A percentile compares a stretch with the other conserved stretches of the same genome.
Conservation (phyloP, 1,139 yeast species). For the Saccharomyces hybrid region DNA sequence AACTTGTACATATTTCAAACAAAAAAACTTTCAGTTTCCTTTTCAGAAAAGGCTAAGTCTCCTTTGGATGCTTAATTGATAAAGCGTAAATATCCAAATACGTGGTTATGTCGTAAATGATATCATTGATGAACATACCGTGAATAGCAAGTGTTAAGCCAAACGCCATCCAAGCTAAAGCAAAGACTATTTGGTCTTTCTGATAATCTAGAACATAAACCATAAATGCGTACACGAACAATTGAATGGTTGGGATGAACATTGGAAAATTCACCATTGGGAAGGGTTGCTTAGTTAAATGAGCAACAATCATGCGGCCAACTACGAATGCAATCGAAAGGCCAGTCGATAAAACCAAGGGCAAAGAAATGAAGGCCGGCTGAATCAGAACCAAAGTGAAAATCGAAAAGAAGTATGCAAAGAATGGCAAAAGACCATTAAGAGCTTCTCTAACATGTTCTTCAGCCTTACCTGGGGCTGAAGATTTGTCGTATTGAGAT, state of each 20-base stretch:
- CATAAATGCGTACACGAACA: constrained; percentile 39
- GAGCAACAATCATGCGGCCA: constrained; percentile 84
- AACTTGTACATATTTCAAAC: constrained; percentile 14
- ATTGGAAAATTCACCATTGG: constrained; percentile 68
- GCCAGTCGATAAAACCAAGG: constrained; percentile 64
- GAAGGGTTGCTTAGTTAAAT: constrained; percentile 70
- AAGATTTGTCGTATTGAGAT: constrained; percentile 20
- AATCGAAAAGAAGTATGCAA: constrained; percentile 52
- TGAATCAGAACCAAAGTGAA: constrained; percentile 40
- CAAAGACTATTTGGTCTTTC: constrained; percentile 36
- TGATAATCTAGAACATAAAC: constrained; percentile 37
- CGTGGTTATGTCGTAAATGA: constrained; percentile 73
- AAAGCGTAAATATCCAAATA: constrained; percentile 82
- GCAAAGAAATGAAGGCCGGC: constrained; percentile 47
- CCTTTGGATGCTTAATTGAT: constrained; percentile 72
- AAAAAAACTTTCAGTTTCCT: constrained; percentile 4
- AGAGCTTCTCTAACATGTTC: constrained; percentile 38
- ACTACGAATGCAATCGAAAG: constrained; percentile 73
- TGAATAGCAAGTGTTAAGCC: constrained; percentile 75
- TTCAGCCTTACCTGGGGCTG: constrained; percentile 13
- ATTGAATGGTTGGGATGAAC: constrained; percentile 56
- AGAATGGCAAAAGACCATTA: constrained; percentile 63
- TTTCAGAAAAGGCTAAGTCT: constrained; percentile 20
- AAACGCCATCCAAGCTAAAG: constrained; percentile 61
- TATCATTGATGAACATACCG: constrained; percentile 70